phyloP scores from a whole-genome alignment of 495 filamentous ascomycete species.

The Penicillium samsonianum region DNA sequence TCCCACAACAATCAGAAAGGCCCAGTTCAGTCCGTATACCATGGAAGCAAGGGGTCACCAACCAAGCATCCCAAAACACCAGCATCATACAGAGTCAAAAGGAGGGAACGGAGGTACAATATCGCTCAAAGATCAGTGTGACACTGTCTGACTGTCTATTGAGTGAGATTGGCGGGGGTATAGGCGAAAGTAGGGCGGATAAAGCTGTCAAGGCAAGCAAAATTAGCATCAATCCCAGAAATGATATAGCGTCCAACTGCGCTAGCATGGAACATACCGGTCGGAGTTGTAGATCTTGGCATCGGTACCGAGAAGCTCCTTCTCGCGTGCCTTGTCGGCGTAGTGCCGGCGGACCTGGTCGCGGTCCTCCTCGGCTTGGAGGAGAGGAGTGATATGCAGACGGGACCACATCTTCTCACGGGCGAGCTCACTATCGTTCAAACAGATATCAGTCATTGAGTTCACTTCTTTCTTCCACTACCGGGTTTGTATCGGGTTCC shows the following conservation, averaged over 20 bases:
- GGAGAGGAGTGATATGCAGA: slow-evolving; percentile 85
- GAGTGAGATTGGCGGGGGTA: slow-evolving; percentile 42
- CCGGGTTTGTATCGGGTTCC: not conserved
- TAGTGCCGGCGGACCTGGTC: slow-evolving; percentile 83
- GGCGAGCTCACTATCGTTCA: slow-evolving; percentile 72
- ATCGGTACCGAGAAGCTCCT: slow-evolving; percentile 81
- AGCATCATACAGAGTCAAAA: slow-evolving; percentile 16
- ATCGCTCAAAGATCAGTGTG: slow-evolving; percentile 5
- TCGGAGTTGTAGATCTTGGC: slow-evolving; percentile 83
- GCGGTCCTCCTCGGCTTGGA: slow-evolving; percentile 95
- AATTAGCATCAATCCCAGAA: not conserved
- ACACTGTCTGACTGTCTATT: slow-evolving; percentile 29
- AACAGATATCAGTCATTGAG: slow-evolving; percentile 8
- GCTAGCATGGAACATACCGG: slow-evolving; percentile 57
- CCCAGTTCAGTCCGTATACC: slow-evolving; percentile 18
- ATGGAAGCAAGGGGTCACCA: slow-evolving; percentile 9
- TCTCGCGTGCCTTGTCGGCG: slow-evolving; percentile 86
- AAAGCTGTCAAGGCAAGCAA: slow-evolving; percentile 33
- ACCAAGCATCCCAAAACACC: slow-evolving; percentile 13
- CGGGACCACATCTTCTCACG: slow-evolving; percentile 98
- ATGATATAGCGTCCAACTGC: not conserved
- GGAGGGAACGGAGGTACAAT: slow-evolving; percentile 8
- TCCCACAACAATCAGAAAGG: slow-evolving; percentile 7
- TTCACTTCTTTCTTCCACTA: not conserved
- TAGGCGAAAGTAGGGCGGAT: slow-evolving; percentile 50